Evolutionary conservation across 345 rosid species (phyloP), one percentile per base, ranked within the genome.

Genomic region (Diplotaxis tenuifolia): DNA sequence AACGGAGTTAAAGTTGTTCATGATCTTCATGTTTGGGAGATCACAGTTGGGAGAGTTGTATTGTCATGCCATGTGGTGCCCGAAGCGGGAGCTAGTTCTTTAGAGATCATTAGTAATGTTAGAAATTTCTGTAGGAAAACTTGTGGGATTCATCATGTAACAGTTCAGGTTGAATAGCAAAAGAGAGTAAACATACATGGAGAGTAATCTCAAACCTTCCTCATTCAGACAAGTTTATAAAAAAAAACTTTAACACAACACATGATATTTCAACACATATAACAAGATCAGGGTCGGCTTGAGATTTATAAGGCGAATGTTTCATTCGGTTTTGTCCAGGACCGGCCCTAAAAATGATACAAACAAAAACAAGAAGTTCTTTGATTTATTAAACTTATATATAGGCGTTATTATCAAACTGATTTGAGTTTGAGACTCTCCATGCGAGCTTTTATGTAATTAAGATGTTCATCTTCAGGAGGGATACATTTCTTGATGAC

Each of bases 61-160:
- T 52, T 93, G 74, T 84, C 90, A 14, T 91, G 98, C 80, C 97
- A 87, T 84, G 80, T 86, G 31, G 60, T 80, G 40, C 77, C 87
- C 1, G 84, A 89, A 61, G 68, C 89, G 1, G 91, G 79, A 56
- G 86, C 69, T 38, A 83, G 80, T 80, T 67, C 82, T 45, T 32
- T 66, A 40, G 84, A 88, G 31, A 67, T 93, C 15, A 71, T 93
- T 31, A 4, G 59, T 15, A 67, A 78, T 76, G 78, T 90, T 42
- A 82, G 79, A 80, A 81, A 83, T 45, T 85, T 83, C 79, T 89
- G 92, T 73, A 82, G 77, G 68, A 83, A 70, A 56, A 75, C 71
- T 32, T 72, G 78, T 70, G 83, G 83, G 75, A 86, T 93, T 77
- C 80, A 74, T 62, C 96, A 87, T 79, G 85, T 87, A 75, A 90